These are phyloP conservation scores for Phialophora macrospora DNA, from an alignment of 2,329 filamentous ascomycete genomes.

Conservation along the genomic window DNA sequence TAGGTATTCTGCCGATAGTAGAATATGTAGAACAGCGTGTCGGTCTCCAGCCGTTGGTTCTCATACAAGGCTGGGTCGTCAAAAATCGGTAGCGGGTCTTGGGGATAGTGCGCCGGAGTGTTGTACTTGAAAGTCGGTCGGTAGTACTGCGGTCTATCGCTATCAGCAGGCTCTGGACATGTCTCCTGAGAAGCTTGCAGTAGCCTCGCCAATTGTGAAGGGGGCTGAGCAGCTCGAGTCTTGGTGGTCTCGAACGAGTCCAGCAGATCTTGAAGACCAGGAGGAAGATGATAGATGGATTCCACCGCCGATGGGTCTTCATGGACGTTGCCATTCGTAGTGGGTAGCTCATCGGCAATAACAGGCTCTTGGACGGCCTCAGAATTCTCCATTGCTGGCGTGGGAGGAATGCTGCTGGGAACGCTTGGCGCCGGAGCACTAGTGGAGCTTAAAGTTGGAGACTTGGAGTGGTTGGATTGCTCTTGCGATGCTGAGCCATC, in stretches of 20 bases:
- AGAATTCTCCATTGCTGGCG: conserved; percentile 54
- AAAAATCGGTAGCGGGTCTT: conserved; percentile 88
- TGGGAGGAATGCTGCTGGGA: conserved; percentile 51
- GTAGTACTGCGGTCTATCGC: conserved; percentile 82
- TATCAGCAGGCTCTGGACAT: conserved; percentile 76
- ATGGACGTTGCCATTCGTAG: conserved; percentile 59
- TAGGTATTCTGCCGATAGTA: conserved; percentile 98
- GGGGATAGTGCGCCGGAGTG: conserved; percentile 82
- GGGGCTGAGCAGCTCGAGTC: conserved; percentile 65
- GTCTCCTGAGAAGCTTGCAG: conserved; percentile 74
- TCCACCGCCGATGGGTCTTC: conserved; percentile 65
- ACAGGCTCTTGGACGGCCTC: conserved; percentile 44
- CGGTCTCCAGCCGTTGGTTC: conserved; percentile 78
- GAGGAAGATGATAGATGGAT: conserved; percentile 89
- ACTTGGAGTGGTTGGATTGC: conserved; percentile 52
- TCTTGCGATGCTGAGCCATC: conserved; percentile 50
- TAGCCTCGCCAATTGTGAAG: conserved; percentile 72
- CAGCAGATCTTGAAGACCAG: conserved; percentile 84
- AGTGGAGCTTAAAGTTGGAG: conserved; percentile 56
- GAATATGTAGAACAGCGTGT: conserved; percentile 97
- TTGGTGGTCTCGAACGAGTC: conserved; percentile 88
- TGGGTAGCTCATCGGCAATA: conserved; percentile 47
- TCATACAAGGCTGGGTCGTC: conserved; percentile 87
- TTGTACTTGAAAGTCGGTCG: conserved; percentile 80
- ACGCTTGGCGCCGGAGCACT: conserved; percentile 50